Evolutionary conservation across 371 early-diverging fungal genomes (phyloP).

Genomic region (Mucor velutinosus): DNA sequence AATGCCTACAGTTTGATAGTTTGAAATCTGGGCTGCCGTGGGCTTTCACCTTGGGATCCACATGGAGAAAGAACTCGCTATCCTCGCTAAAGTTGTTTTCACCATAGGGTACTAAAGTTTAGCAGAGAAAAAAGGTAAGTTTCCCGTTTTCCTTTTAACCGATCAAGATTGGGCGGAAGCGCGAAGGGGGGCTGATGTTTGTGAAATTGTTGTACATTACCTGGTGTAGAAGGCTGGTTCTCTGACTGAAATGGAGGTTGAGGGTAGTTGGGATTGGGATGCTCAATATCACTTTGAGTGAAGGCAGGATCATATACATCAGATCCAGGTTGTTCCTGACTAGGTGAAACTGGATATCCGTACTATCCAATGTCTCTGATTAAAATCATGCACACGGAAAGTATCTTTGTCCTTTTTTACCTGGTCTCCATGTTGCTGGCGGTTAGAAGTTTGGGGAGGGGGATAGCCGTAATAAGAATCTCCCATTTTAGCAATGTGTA

Average conservation of each 20-base stretch:
- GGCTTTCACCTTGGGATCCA: conserved; percentile 28
- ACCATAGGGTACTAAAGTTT: conserved; percentile 26
- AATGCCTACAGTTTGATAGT: conserved; percentile 58
- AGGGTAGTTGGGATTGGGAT: conserved; percentile 26
- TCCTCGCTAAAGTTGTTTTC: conserved; percentile 1
- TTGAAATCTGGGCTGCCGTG: conserved; percentile 41
- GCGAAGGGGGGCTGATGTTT: background rate
- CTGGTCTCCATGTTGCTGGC: background rate
- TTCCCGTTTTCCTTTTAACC: conserved; percentile 10
- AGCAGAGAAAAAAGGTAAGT: background rate
- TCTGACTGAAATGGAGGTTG: conserved; percentile 28
- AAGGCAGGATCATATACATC: conserved; percentile 20
- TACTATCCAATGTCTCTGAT: background rate
- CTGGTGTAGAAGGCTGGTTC: conserved; percentile 28
- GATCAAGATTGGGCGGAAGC: background rate
- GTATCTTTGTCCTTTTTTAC: background rate
- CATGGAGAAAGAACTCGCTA: conserved; percentile 30
- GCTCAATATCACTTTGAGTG: conserved; percentile 13
- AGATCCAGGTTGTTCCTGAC: conserved; percentile 7
- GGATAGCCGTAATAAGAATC: conserved; percentile 1
- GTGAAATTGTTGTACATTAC: too few relatives aligned
- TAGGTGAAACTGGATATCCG: conserved; percentile 6
- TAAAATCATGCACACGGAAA: background rate
- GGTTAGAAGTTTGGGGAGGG: background rate
- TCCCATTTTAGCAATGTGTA: background rate